Evolutionary conservation across 768 basidiomycete species (phyloP).

Genomic region (Russula ochroleuca): DNA sequence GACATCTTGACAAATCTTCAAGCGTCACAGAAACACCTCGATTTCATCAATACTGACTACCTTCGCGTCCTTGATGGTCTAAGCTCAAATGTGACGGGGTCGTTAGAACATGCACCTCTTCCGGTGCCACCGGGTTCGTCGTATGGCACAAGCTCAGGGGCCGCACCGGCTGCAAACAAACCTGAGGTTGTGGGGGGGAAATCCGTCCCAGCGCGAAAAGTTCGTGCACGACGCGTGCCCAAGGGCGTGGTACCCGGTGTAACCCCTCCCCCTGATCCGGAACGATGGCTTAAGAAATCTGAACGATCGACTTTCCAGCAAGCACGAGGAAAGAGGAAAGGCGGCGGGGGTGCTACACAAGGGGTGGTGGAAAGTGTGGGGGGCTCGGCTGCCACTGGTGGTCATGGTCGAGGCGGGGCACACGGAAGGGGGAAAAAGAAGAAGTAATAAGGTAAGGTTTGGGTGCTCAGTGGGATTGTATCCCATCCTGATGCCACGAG

Average conservation of each 20-base stretch:
- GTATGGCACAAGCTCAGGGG: conserved; percentile 30
- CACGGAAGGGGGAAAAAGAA: conserved; percentile 62
- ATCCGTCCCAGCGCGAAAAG: conserved; percentile 39
- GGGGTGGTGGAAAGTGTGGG: conserved; percentile 46
- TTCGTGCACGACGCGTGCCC: conserved; percentile 64
- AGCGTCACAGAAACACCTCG: conserved; percentile 76
- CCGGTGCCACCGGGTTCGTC: conserved; percentile 42
- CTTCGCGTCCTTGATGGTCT: conserved; percentile 59
- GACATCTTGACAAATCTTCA: conserved; percentile 83
- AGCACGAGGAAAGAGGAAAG: conserved; percentile 51
- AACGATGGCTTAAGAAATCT: conserved; percentile 85
- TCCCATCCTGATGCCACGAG: conserved; percentile 17
- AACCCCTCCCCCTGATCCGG: conserved; percentile 79
- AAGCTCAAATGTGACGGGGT: conserved; percentile 46
- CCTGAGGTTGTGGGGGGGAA: conserved; percentile 35
- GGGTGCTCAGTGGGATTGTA: conserved; percentile 10
- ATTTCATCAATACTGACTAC: conserved; percentile 75
- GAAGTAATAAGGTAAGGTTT: conserved; percentile 40
- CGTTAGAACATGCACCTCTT: conserved; percentile 60
- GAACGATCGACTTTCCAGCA: conserved; percentile 58
- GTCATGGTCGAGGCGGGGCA: conserved; percentile 38
- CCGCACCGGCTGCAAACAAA: conserved; percentile 34
- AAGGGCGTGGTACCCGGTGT: conserved; percentile 72
- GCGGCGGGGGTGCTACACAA: conserved; percentile 65
- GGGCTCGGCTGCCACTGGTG: conserved; percentile 31